Evolutionary conservation across 129 eudicot species (phyloP), one percentile per base, ranked within the genome.

Genomic region (Saussurea involucrata): DNA sequence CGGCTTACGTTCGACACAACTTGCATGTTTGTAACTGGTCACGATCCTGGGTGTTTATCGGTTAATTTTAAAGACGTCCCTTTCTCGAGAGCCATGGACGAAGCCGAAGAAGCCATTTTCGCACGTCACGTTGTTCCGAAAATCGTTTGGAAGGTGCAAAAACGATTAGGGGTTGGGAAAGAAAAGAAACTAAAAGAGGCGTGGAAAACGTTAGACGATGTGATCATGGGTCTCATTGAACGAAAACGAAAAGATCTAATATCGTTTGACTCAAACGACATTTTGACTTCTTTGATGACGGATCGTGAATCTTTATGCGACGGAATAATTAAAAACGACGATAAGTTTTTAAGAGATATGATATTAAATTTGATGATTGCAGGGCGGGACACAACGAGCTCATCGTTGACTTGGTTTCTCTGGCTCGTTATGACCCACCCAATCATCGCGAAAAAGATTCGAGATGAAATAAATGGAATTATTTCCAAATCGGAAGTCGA

Each of bases 381-480:
- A 0, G 96, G 98, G 36, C 72, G 96, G 36, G 98, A 90, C 84
- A 92, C 96, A 1, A 85, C 92, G 0, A 90, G 96, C 66, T 85
- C 96, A 5, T 89, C 86, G 2, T 81, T 93, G 0, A 90, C 98
- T 1, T 93, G 98, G 98, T 88, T 90, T 34, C 28, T 84, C 5
- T 93, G 96, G 98, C 95, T 93, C 6, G 86, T 93, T 24, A 31
- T 83, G 11, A 83, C 88, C 4, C 88, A 93, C 64, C 98, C 90
- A 0, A 0, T 4, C 0, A 86, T 93, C 21, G 86, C 80, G 67
- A 68, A 44, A 58, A 93, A 76, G 66, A 88, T 92, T 5, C 66
- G 81, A 63, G 87, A 86, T 3, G 98, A 92, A 31, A 80, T 90
- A 13, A 69, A 73, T 36, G 75, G 69, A 2, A 65, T 31, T 17